These are phyloP conservation scores for Ophiostoma sp. DNA, from an alignment of 2,329 filamentous ascomycete species.

Conservation along the genomic window DNA sequence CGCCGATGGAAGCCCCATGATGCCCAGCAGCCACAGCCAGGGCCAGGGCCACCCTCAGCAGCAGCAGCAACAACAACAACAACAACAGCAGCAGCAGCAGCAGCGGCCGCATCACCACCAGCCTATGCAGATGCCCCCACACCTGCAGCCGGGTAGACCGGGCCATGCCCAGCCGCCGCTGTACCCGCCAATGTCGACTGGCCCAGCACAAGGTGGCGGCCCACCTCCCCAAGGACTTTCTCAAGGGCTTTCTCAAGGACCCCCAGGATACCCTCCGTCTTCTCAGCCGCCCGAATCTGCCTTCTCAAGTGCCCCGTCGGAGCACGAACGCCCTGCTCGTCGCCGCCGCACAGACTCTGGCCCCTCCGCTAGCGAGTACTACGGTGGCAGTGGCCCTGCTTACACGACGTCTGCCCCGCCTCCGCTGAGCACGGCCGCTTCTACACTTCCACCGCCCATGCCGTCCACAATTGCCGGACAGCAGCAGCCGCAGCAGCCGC, in stretches of 20 bases:
- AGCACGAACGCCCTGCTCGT: constrained; percentile 23
- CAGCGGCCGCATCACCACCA: neutral
- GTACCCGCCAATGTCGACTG: constrained; percentile 20
- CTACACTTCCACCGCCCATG: constrained; percentile 14
- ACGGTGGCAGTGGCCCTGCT: neutral
- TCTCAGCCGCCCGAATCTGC: constrained; percentile 10
- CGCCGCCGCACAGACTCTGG: constrained; percentile 26
- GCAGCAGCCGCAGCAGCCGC: neutral
- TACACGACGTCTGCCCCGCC: neutral
- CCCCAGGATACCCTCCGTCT: neutral
- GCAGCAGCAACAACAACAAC: constrained; percentile 15
- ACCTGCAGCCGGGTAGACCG: constrained; percentile 29
- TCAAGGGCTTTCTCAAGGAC: neutral
- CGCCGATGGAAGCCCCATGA: constrained; percentile 37
- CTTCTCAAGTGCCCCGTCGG: constrained; percentile 8
- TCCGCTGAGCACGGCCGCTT: constrained; percentile 13
- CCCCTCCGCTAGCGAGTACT: constrained; percentile 17
- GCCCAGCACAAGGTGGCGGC: constrained; percentile 23
- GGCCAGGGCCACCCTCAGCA: constrained; percentile 4
- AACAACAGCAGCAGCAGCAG: constrained; percentile 1
- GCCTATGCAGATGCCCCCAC: constrained; percentile 9
- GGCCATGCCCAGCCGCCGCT: constrained; percentile 21
- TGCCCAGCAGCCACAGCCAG: neutral
- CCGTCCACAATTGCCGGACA: neutral
- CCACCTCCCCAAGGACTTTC: constrained; percentile 10